Evolutionary conservation across 163 green algal genomes (phyloP), one percentile per base, ranked within the genome.

Genomic region (Scenedesmus sp.): DNA sequence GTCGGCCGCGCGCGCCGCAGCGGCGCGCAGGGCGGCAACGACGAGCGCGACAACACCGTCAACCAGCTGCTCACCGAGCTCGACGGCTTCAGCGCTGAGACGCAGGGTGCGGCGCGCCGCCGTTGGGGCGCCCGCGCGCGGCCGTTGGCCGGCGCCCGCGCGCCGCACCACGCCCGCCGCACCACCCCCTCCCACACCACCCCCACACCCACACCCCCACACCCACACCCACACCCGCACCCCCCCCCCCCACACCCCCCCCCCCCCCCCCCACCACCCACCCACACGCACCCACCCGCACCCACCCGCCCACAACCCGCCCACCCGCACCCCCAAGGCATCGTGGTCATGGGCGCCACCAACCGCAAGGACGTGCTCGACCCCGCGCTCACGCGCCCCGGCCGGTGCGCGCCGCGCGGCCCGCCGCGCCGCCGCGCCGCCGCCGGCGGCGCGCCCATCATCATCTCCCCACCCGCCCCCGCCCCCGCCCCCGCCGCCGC

Each of bases 301-400:
- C n/a, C n/a, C n/a, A n/a, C n/a, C n/a, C n/a, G n/a, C n/a, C n/a
- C n/a, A n/a, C n/a, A n/a, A n/a, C n/a, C n/a, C n/a, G n/a, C n/a
- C n/a, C n/a, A n/a, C n/a, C 54, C 31, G 54, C 10, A 11, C 18
- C 34, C 51, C 14, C 24, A n/a, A 84, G 84, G 85, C 65, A 93
- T 99, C 60, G 95, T 99, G 53, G 94, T 99, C 1, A 97, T 99
- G 88, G 96, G 88, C 7, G 96, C 96, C 54, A 99, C 96, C 71
- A 99, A 99, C 92, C 88, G 96, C n/a, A 91, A 91, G 51, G 95
- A 98, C 85, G 93, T 99, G 63, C 91, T 99, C 75, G 96, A 99
- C 84, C 90, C 90, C 0, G 96, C 96, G 0, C 90, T 99, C 33
- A 92, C 97, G 29, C 90, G 96, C 20, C 93, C 96, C 11, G 96